Evolutionary conservation across 139 green algal genomes (phyloP).

Genomic region (Chlorella sp.): DNA sequence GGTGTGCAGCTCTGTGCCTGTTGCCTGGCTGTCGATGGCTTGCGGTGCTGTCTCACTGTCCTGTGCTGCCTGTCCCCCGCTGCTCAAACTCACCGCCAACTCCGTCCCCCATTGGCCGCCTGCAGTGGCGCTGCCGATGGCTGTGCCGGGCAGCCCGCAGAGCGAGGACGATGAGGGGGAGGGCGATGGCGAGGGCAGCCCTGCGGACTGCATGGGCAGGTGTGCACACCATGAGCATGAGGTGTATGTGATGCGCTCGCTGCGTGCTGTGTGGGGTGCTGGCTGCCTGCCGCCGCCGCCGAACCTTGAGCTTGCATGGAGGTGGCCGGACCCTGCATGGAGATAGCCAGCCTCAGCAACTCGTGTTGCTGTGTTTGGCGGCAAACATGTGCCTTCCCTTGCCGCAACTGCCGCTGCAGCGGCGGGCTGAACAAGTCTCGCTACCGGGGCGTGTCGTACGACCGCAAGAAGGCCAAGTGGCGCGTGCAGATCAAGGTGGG

Average conservation of each 20-base stretch:
- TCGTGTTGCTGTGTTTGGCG: too few species aligned
- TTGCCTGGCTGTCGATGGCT: background rate
- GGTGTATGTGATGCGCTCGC: background rate
- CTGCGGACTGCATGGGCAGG: conserved; percentile 19
- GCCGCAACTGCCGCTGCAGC: too few species aligned
- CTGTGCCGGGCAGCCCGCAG: conserved; percentile 20
- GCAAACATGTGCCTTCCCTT: too few species aligned
- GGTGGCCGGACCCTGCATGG: too few species aligned
- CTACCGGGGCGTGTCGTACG: conserved; percentile 74
- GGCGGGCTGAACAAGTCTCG: conserved; percentile 53
- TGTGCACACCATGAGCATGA: too few species aligned
- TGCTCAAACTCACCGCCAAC: too few species aligned
- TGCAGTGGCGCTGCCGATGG: conserved; percentile 1
- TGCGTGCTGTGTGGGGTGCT: background rate
- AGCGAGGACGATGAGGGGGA: conserved; percentile 9
- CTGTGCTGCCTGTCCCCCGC: too few species aligned
- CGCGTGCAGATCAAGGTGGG: conserved; percentile 80
- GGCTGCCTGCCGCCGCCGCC: too few species aligned
- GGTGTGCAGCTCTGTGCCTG: background rate
- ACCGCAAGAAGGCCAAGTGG: conserved; percentile 84
- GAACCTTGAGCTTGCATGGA: too few species aligned
- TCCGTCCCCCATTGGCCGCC: background rate
- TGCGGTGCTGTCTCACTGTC: background rate
- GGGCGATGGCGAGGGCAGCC: conserved; percentile 8
- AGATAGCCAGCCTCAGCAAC: too few species aligned